These are phyloP conservation scores for Casaregolazyma lundiana DNA, from an alignment of 1,139 yeast genomes.

Conservation along the genomic window DNA sequence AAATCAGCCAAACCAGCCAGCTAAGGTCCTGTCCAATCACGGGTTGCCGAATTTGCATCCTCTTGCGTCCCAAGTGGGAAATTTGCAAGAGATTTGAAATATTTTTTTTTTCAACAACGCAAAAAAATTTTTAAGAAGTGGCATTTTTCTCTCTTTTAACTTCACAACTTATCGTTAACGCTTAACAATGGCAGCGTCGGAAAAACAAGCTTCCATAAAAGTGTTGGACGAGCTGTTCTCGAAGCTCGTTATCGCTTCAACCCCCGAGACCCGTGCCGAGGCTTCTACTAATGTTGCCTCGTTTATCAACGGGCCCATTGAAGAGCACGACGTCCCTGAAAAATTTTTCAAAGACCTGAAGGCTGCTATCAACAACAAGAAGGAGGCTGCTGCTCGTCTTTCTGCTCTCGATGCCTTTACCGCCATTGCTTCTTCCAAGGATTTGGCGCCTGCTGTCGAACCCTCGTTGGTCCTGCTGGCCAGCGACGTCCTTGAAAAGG, in stretches of 20 bases:
- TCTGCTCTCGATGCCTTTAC: conserved; percentile 81
- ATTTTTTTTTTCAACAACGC: conserved; percentile 9
- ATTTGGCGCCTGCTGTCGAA: conserved; percentile 87
- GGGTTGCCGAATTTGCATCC: not conserved
- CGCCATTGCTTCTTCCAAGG: conserved; percentile 79
- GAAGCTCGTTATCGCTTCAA: conserved; percentile 82
- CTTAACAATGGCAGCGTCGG: conserved; percentile 19
- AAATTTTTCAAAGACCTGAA: conserved; percentile 76
- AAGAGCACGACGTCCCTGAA: conserved; percentile 97
- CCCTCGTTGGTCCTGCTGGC: conserved; percentile 83
- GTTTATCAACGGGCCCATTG: conserved; percentile 93
- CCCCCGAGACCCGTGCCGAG: conserved; percentile 69
- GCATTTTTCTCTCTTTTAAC: conserved; percentile 6
- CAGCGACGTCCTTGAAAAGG: conserved; percentile 62
- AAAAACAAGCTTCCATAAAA: conserved; percentile 35
- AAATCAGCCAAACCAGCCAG: no score
- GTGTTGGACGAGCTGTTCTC: conserved; percentile 92
- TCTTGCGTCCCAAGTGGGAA: not conserved
- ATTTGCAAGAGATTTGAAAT: not conserved
- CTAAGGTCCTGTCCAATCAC: no score
- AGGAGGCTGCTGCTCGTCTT: conserved; percentile 55
- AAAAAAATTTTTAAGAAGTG: not conserved
- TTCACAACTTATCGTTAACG: not conserved
- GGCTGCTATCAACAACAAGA: conserved; percentile 75
- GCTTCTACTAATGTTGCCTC: conserved; percentile 90